A percentile compares a stretch with the other conserved stretches of the same genome.
Evolutionary conservation across 768 basidiomycete genomes (phyloP).

Genomic region (Trametes punicea): DNA sequence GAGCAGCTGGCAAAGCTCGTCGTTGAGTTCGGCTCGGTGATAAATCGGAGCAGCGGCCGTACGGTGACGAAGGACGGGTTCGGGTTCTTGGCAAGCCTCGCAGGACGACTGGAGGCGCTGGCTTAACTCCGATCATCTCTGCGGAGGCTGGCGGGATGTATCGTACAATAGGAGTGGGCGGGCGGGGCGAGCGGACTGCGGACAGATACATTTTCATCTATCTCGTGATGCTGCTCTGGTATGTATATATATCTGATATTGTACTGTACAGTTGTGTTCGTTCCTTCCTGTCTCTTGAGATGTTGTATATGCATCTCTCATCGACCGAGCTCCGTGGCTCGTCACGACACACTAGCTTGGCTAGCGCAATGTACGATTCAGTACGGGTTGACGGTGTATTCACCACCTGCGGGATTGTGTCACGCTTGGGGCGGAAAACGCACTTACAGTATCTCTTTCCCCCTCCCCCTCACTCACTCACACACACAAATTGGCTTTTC

Average conservation of each 20-base stretch:
- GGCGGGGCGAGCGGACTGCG: background rate
- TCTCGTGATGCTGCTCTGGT: slow-evolving; percentile 2
- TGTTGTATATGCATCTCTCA: background rate
- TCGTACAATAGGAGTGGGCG: background rate
- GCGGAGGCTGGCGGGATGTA: no score
- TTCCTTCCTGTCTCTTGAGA: background rate
- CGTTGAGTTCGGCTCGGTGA: slow-evolving; percentile 65
- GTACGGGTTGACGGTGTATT: no score
- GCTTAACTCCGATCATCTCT: background rate
- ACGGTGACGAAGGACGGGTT: slow-evolving; percentile 79
- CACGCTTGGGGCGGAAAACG: no score
- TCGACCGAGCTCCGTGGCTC: background rate
- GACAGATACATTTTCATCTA: slow-evolving; percentile 6
- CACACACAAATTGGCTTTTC: no score
- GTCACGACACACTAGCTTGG: no score
- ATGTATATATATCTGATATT: background rate
- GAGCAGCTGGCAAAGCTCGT: slow-evolving; percentile 61
- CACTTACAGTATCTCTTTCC: no score
- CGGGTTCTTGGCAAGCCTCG: slow-evolving; percentile 61
- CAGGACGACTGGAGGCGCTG: slow-evolving; percentile 49
- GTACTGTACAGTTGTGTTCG: slow-evolving; percentile 11
- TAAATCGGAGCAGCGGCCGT: slow-evolving; percentile 62
- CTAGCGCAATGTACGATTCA: no score
- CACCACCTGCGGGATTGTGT: no score
- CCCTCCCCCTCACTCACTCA: no score